phyloP scores from a whole-genome alignment of 2,329 filamentous ascomycete genomes.

The Pseudogymnoascus sp. region DNA sequence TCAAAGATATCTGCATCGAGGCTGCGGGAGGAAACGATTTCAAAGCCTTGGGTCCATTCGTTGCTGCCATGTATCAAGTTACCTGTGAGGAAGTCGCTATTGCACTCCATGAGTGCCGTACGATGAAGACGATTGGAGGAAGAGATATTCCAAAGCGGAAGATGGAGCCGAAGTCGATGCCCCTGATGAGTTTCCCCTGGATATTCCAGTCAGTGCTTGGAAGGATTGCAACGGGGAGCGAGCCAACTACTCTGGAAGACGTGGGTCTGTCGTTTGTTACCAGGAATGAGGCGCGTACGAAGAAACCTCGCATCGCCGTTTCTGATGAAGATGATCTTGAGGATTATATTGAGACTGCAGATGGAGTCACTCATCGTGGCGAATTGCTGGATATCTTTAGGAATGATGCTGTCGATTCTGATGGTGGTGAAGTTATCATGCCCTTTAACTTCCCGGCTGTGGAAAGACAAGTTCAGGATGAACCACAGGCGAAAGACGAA shows the following conservation, averaged over 20 bases:
- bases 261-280: slow-evolving; percentile 17
- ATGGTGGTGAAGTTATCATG: not conserved
- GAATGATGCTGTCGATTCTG: slow-evolving; percentile 11
- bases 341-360: slow-evolving; percentile 24
- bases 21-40: slow-evolving; percentile 55
- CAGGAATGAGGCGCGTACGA: slow-evolving; percentile 15
- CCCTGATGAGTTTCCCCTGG: slow-evolving; percentile 92
- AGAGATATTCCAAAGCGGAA: slow-evolving; percentile 30
- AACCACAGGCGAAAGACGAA: not conserved
- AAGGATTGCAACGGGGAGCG: slow-evolving; percentile 49
- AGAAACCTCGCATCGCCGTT: not conserved
- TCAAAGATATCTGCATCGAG: slow-evolving; percentile 57
- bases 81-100: slow-evolving; percentile 63
- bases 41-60: slow-evolving; percentile 58
- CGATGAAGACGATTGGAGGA: slow-evolving; percentile 33
- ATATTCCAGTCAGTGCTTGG: slow-evolving; percentile 69
- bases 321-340: slow-evolving; percentile 14
- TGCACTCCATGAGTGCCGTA: slow-evolving; percentile 45
- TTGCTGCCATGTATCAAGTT: slow-evolving; percentile 80
- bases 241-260: slow-evolving; percentile 17
- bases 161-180: slow-evolving; percentile 49
- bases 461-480: not conserved
- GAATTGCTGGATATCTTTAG: slow-evolving; percentile 28
- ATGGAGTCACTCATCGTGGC: slow-evolving; percentile 27
- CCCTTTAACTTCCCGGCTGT: not conserved